These are phyloP conservation scores for Phlyctochytrium arcticum DNA, from an alignment of 192 early-diverging fungal species.

Conservation along the genomic window DNA sequence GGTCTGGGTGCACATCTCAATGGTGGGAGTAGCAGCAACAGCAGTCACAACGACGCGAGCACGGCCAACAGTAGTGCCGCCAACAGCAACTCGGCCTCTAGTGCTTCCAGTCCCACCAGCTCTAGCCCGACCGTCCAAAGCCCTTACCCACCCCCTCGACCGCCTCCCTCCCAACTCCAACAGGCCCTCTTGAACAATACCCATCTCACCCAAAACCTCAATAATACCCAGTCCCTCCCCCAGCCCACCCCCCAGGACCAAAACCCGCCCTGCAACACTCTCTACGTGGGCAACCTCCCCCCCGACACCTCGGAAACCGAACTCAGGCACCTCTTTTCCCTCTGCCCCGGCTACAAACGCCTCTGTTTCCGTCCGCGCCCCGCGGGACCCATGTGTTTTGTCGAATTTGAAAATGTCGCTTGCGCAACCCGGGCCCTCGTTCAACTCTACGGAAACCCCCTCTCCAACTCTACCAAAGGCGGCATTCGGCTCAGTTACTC, in stretches of 20 bases:
- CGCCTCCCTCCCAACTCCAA: no score
- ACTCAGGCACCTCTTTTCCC: conserved; percentile 73
- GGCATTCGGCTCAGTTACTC: conserved; percentile 95
- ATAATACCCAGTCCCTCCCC: no score
- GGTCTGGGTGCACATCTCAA: no score
- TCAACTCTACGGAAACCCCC: conserved; percentile 78
- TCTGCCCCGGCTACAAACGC: conserved; percentile 84
- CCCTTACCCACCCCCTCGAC: conserved; percentile 12
- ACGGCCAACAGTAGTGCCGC: conserved; percentile 3
- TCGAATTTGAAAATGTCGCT: conserved; percentile 95
- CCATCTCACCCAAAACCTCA: no score
- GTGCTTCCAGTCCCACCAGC: conserved; percentile 17
- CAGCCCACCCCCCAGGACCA: conserved; percentile 77
- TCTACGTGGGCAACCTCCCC: conserved; percentile 98
- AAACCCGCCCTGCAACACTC: conserved; percentile 98
- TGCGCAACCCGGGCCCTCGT: conserved; percentile 86
- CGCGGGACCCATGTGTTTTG: conserved; percentile 98
- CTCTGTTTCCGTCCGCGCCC: conserved; percentile 83
- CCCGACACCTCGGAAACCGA: conserved; percentile 86
- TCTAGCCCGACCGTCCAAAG: conserved; percentile 14
- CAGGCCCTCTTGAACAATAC: no score
- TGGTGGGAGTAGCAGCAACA: no score
- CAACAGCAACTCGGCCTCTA: conserved; percentile 8
- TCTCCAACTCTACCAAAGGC: conserved; percentile 82
- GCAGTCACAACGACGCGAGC: conserved; percentile 1